phyloP scores from a whole-genome alignment of 2,329 filamentous ascomycete species.

The Penicillium thymicola region DNA sequence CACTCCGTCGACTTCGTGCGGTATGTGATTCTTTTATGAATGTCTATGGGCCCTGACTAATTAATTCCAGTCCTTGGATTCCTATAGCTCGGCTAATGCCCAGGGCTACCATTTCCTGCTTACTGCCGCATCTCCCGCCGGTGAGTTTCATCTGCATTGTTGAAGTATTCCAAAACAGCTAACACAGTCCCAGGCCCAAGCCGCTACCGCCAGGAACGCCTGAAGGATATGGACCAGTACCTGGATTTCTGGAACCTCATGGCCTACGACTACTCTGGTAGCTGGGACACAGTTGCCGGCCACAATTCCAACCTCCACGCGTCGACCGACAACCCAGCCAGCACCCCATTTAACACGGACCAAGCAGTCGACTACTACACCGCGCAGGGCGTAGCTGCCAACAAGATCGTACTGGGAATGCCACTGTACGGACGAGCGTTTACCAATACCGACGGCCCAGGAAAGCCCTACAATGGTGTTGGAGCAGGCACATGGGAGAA shows the following conservation, averaged over 20 bases:
- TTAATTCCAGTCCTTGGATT: constrained; percentile 37
- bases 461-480: constrained; percentile 65
- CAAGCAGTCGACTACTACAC: constrained; percentile 70
- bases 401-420: constrained; percentile 85
- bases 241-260: constrained; percentile 60
- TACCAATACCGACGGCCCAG: constrained; percentile 70
- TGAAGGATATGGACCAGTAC: constrained; percentile 46
- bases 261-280: constrained; percentile 83
- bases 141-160: constrained; percentile 15
- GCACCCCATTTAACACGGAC: constrained; percentile 75
- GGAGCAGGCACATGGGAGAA: constrained; percentile 76
- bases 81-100: constrained; percentile 40
- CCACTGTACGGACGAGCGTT: constrained; percentile 91
- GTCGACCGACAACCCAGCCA: constrained; percentile 53
- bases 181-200: constrained; percentile 32
- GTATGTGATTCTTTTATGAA: constrained; percentile 18
- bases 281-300: constrained; percentile 69
- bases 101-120: constrained; percentile 44
- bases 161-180: neutral
- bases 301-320: constrained; percentile 79
- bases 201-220: constrained; percentile 46
- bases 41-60: neutral
- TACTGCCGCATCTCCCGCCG: constrained; percentile 47
- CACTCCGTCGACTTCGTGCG: constrained; percentile 32
- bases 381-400: constrained; percentile 57